Percentiles rank a stretch among this genome's conserved stretches.
Conservation (phyloP, 2,329 filamentous ascomycete species). For the Exophiala oligosperma region DNA sequence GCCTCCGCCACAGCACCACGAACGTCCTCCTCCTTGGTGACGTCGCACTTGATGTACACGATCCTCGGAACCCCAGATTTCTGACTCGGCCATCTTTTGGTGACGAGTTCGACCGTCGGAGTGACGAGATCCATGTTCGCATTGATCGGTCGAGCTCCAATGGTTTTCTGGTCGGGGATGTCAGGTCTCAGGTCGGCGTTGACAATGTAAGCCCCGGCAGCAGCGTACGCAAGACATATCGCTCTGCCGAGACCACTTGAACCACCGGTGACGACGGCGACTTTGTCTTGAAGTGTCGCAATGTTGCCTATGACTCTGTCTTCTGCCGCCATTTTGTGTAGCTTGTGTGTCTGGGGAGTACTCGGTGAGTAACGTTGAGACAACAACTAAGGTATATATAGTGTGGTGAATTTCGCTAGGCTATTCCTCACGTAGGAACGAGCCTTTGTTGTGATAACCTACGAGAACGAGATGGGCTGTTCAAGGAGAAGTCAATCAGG, state of each 20-base stretch:
- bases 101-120: constrained; percentile 27
- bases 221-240: constrained; percentile 45
- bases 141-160: background rate
- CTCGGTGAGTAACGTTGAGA: no score
- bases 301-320: constrained; percentile 14
- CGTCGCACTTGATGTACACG: constrained; percentile 21
- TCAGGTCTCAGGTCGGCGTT: constrained; percentile 41
- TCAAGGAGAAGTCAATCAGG: no score
- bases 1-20: constrained; percentile 81
- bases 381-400: no score
- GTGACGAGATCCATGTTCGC: constrained; percentile 23
- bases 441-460: no score
- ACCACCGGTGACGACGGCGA: constrained; percentile 48
- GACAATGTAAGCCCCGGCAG: constrained; percentile 44
- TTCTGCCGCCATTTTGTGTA: background rate
- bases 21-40: constrained; percentile 24
- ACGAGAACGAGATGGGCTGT: no score
- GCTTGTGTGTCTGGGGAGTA: background rate
- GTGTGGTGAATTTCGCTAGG: no score
- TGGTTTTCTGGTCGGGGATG: constrained; percentile 24
- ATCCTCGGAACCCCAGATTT: background rate
- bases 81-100: constrained; percentile 15
- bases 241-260: constrained; percentile 50
- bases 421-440: no score
- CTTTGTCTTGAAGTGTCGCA: constrained; percentile 32